Evolutionary conservation across 2,329 filamentous ascomycete species (phyloP).

Genomic region (Fusarium virguliforme): DNA sequence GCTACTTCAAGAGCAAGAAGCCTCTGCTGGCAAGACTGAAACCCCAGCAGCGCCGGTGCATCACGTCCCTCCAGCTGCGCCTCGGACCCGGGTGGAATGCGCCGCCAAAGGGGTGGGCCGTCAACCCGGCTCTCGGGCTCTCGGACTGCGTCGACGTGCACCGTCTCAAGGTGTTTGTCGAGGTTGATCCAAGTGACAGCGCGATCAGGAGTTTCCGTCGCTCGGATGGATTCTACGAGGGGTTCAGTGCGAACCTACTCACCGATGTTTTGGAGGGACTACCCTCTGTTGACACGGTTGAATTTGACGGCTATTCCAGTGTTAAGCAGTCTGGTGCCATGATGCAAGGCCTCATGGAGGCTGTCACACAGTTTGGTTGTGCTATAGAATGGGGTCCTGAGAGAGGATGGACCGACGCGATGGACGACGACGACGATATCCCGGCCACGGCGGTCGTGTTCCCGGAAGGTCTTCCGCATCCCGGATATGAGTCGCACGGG

Average conservation of each 20-base stretch:
- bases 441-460: neutral
- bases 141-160: conserved; percentile 73
- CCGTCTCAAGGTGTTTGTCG: conserved; percentile 77
- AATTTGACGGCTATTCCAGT: conserved; percentile 79
- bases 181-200: conserved; percentile 79
- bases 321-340: conserved; percentile 78
- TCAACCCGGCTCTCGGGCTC: conserved; percentile 76
- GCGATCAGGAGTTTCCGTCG: conserved; percentile 79
- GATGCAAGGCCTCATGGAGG: conserved; percentile 72
- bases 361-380: conserved; percentile 65
- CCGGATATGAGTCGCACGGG: conserved; percentile 31
- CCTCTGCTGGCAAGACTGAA: conserved; percentile 79
- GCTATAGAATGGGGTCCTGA: conserved; percentile 78
- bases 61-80: conserved; percentile 78
- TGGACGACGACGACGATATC: conserved; percentile 55
- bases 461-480: conserved; percentile 32
- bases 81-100: conserved; percentile 81
- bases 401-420: conserved; percentile 74
- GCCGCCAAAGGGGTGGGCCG: conserved; percentile 80
- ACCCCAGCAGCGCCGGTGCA: conserved; percentile 69
- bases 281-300: conserved; percentile 70
- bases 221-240: conserved; percentile 78
- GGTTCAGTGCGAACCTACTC: conserved; percentile 74
- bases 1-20: conserved; percentile 81
- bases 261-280: conserved; percentile 70